phyloP scores from a whole-genome alignment of 768 basidiomycete genomes.

The Candolleomyces eurysporus region DNA sequence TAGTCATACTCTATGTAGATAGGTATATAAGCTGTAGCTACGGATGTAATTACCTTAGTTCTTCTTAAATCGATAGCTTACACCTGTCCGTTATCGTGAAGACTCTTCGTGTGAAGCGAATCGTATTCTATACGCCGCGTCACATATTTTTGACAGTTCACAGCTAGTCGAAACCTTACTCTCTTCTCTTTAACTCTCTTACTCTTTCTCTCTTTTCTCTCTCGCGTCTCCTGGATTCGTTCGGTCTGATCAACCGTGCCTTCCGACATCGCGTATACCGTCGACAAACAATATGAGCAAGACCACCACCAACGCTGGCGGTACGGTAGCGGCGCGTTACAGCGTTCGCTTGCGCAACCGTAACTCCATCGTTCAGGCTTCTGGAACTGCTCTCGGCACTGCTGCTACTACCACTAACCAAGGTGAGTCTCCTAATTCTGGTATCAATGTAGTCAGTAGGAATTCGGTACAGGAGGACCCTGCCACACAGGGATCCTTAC shows the following conservation, averaged over 20 bases:
- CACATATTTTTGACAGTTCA: constrained; percentile 1
- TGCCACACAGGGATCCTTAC: neutral
- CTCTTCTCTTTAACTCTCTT: neutral
- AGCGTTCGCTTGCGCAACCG: neutral
- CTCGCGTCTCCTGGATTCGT: neutral
- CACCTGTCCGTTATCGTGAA: neutral
- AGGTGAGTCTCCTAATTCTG: neutral
- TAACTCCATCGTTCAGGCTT: neutral
- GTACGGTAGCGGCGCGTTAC: neutral
- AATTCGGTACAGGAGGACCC: neutral
- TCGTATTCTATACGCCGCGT: neutral
- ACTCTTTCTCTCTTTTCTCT: neutral
- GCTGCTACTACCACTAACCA: neutral
- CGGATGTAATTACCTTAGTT: too few species aligned
- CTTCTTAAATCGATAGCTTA: too few species aligned
- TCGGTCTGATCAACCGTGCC: neutral
- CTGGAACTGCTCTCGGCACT: neutral
- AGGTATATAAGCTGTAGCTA: too few species aligned
- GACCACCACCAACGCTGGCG: neutral
- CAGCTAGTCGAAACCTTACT: neutral
- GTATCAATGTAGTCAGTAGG: neutral
- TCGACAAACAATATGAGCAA: neutral
- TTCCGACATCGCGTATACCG: neutral
- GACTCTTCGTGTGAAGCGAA: neutral
- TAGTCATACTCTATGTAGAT: too few species aligned